Conservation (phyloP, 148 eudicot species). For the Rheum nobile region DNA sequence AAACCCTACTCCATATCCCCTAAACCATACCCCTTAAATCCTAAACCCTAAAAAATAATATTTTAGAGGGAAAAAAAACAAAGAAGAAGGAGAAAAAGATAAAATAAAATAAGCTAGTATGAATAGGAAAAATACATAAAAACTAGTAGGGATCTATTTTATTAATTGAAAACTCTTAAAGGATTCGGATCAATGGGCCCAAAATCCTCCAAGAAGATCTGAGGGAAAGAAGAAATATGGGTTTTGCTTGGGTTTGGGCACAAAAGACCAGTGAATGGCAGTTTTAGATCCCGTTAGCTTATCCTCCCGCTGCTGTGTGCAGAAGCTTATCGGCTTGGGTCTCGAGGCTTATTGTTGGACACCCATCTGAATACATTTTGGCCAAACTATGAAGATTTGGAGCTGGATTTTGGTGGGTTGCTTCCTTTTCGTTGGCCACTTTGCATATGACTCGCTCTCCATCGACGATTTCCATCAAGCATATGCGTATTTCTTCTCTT, state of each 20-base stretch:
- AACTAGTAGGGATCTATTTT: too few species aligned
- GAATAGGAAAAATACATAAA: too few species aligned
- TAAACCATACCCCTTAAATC: too few species aligned
- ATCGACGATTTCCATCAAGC: conserved; percentile 7
- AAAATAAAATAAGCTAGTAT: too few species aligned
- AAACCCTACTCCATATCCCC: too few species aligned
- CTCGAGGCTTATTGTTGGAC: background rate
- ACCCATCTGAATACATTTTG: background rate
- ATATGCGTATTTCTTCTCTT: background rate
- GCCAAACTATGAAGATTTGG: background rate
- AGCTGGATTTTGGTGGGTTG: background rate
- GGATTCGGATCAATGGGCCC: too few species aligned
- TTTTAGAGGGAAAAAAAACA: too few species aligned
- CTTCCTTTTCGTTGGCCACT: background rate
- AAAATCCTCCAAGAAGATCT: too few species aligned
- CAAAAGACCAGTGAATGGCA: background rate
- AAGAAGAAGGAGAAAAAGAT: too few species aligned
- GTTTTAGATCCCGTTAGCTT: background rate
- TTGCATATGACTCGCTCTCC: conserved; percentile 4
- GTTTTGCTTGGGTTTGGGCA: background rate
- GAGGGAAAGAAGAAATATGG: background rate
- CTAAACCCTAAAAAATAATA: too few species aligned
- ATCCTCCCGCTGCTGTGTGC: background rate
- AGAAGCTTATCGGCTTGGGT: background rate
- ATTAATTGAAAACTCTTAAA: too few species aligned